These are phyloP conservation scores for Botrytis elliptica DNA, from an alignment of 2,329 filamentous ascomycete genomes.

Conservation along the genomic window DNA sequence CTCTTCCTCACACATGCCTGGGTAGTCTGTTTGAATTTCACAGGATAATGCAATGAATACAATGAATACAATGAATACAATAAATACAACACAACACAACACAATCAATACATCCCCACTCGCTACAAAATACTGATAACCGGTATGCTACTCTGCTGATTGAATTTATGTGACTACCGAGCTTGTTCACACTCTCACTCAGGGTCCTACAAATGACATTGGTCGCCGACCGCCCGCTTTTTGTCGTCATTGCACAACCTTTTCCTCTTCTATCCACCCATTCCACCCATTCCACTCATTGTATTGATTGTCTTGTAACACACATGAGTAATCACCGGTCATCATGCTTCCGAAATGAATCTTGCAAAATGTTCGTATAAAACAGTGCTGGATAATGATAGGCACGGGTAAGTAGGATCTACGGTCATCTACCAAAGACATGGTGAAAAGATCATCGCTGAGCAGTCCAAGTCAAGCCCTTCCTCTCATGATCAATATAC, in stretches of 20 bases:
- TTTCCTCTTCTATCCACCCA: background rate
- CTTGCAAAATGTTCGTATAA: background rate
- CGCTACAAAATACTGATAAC: background rate
- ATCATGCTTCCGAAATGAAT: constrained; percentile 3
- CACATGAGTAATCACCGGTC: constrained; percentile 9
- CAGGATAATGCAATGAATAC: background rate
- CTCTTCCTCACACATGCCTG: too few relatives aligned
- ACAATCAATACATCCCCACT: background rate
- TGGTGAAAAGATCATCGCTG: background rate
- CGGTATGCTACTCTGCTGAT: background rate
- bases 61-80: background rate
- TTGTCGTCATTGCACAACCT: constrained; percentile 10
- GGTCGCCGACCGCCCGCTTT: constrained; percentile 17
- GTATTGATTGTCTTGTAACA: background rate
- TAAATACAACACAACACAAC: background rate
- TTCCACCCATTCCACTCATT: background rate
- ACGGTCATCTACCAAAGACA: background rate
- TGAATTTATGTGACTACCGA: background rate
- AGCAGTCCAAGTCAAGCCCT: background rate
- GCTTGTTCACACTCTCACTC: background rate
- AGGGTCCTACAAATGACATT: background rate
- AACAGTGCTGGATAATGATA: background rate
- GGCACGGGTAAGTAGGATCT: constrained; percentile 2
- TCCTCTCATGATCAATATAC: background rate
- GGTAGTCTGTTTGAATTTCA: background rate